A percentile compares a stretch with the other conserved stretches of the same genome.
These are phyloP conservation scores for Xylariaceae sp. DNA, from an alignment of 2,329 filamentous ascomycete genomes.

Conservation along the genomic window DNA sequence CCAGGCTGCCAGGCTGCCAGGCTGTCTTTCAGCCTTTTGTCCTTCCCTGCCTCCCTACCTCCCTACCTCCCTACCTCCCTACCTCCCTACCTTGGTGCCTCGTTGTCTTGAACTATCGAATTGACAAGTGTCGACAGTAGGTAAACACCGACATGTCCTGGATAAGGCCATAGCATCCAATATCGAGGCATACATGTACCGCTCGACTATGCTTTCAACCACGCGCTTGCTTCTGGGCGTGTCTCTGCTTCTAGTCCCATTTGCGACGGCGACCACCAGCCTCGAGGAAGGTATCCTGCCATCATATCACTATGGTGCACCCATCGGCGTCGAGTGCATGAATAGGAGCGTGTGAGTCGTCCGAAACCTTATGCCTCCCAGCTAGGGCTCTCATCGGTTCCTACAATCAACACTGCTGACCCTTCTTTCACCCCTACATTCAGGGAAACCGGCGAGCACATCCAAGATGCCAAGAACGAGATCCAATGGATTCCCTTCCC, in stretches of 20 bases:
- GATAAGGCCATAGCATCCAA: slow-evolving; percentile 11
- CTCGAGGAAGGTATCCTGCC: slow-evolving; percentile 51
- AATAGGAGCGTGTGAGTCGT: slow-evolving; percentile 70
- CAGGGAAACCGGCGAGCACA: slow-evolving; percentile 88
- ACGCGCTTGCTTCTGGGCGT: slow-evolving; percentile 24
- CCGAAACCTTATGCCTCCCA: not conserved
- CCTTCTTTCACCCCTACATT: not conserved
- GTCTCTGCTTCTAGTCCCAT: slow-evolving; percentile 14
- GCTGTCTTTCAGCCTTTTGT: slow-evolving; percentile 5
- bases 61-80: no score
- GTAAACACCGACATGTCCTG: slow-evolving; percentile 15
- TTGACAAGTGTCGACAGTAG: not conserved
- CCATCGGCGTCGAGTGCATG: slow-evolving; percentile 72
- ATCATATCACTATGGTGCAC: slow-evolving; percentile 67
- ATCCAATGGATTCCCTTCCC: slow-evolving; percentile 93
- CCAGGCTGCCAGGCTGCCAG: not conserved
- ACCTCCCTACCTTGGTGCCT: no score
- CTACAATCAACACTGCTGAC: not conserved
- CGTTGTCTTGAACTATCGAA: no score
- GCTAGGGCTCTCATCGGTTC: not conserved
- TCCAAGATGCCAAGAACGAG: slow-evolving; percentile 78
- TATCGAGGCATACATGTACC: slow-evolving; percentile 2
- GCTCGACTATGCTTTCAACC: slow-evolving; percentile 27
- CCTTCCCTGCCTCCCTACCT: not conserved
- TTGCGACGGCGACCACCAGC: slow-evolving; percentile 24